A percentile compares a stretch with the other conserved stretches of the same genome.
Evolutionary conservation across 352 stramenopile genomes (phyloP).

Genomic region (Pythium brassicae): DNA sequence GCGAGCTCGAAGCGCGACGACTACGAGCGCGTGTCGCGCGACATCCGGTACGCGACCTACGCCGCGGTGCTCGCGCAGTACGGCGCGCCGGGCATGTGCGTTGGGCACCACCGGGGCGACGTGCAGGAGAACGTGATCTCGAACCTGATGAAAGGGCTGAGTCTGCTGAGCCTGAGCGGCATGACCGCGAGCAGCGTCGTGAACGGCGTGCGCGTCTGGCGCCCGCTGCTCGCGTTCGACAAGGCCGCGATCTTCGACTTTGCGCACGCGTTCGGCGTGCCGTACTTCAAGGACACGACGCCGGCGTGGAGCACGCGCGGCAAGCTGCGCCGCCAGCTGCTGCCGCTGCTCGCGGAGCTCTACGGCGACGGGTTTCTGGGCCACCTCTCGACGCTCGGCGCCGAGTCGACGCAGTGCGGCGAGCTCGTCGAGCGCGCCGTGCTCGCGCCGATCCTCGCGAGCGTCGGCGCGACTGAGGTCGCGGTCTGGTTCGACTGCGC

Average conservation of each 20-base stretch:
- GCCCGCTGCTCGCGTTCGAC: constrained; percentile 91
- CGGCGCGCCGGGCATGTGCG: constrained; percentile 88
- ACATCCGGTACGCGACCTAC: constrained; percentile 94
- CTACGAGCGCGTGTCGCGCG: constrained; percentile 92
- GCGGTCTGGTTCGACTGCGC: constrained; percentile 71
- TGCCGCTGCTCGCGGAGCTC: constrained; percentile 93
- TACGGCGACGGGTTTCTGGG: constrained; percentile 90
- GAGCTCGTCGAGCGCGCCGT: constrained; percentile 59
- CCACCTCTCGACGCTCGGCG: constrained; percentile 74
- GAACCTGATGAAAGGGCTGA: constrained; percentile 95
- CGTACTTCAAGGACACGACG: constrained; percentile 98
- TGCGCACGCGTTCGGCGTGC: constrained; percentile 92
- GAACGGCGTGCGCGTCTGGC: constrained; percentile 84
- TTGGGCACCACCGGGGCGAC: constrained; percentile 96
- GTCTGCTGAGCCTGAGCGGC: constrained; percentile 91
- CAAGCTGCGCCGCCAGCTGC: constrained; percentile 93
- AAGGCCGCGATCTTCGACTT: constrained; percentile 96
- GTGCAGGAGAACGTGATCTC: constrained; percentile 98
- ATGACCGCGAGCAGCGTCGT: constrained; percentile 86
- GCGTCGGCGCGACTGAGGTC: constrained; percentile 47
- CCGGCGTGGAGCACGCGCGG: constrained; percentile 95
- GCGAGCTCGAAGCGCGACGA: constrained; percentile 91
- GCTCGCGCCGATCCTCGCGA: constrained; percentile 56
- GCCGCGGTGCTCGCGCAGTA: constrained; percentile 72
- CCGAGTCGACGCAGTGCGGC: constrained; percentile 75